A percentile compares a stretch with the other conserved stretches of the same genome.
Evolutionary conservation across 306 rosid species (phyloP).

Genomic region (Quercus cerris): DNA sequence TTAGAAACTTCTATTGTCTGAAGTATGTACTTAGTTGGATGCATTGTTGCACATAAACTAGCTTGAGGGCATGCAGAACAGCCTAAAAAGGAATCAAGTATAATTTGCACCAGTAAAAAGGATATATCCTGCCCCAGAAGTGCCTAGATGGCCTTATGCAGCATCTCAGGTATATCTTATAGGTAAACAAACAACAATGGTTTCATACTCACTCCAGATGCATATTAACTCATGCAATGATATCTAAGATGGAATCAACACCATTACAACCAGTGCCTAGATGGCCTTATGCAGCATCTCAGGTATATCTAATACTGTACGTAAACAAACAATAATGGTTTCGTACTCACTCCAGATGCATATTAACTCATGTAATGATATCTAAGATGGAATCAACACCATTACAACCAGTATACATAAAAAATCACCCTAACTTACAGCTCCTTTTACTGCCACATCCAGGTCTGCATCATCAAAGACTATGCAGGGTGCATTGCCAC

Average conservation of each 20-base stretch:
- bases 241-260: constrained; percentile 5
- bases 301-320: no score
- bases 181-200: no score
- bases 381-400: constrained; percentile 11
- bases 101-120: no score
- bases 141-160: no score
- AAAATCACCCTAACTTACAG: constrained; percentile 58
- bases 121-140: no score
- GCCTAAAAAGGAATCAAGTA: no score
- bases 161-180: no score
- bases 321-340: background rate
- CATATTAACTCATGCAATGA: background rate
- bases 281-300: no score
- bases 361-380: background rate
- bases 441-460: constrained; percentile 92
- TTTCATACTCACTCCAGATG: background rate
- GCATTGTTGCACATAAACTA: no score
- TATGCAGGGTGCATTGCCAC: constrained; percentile 98
- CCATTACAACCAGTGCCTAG: constrained; percentile 1
- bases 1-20: no score
- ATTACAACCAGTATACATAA: constrained; percentile 9
- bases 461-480: constrained; percentile 95
- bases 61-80: no score
- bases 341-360: background rate
- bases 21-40: no score